phyloP scores from a whole-genome alignment of 257 asterid genomes.

The Solanum medicagineum region DNA sequence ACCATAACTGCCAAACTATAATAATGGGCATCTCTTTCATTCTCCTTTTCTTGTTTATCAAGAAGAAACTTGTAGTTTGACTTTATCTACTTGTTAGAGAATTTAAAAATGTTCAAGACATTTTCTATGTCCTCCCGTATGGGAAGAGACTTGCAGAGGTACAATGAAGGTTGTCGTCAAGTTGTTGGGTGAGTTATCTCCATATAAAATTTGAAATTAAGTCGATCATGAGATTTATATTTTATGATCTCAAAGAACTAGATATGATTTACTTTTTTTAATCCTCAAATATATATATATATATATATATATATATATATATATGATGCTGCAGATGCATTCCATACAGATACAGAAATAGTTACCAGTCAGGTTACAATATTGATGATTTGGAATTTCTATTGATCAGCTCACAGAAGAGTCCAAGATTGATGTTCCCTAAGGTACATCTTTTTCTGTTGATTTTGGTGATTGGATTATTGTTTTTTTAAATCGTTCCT shows the following conservation, averaged over 20 bases:
- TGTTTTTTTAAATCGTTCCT: neutral
- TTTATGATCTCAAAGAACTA: too few relatives aligned
- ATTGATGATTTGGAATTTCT: conserved; percentile 71
- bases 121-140: conserved; percentile 27
- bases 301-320: neutral
- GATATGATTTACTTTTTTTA: neutral
- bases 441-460: conserved; percentile 33
- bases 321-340: conserved; percentile 52
- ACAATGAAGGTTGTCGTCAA: conserved; percentile 34
- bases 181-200: conserved; percentile 26
- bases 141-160: conserved; percentile 36
- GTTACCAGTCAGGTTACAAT: conserved; percentile 15
- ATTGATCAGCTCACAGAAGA: conserved; percentile 81
- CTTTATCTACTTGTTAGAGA: neutral
- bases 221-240: neutral
- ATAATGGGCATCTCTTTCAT: neutral
- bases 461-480: neutral
- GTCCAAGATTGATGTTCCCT: conserved; percentile 84
- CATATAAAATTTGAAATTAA: neutral
- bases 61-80: neutral
- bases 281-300: neutral
- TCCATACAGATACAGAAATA: conserved; percentile 52
- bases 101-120: conserved; percentile 15
- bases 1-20: neutral
- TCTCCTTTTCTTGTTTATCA: neutral